These are phyloP conservation scores for Takashimella tepidaria DNA, from an alignment of 1,284 basidiomycete genomes.

Conservation along the genomic window DNA sequence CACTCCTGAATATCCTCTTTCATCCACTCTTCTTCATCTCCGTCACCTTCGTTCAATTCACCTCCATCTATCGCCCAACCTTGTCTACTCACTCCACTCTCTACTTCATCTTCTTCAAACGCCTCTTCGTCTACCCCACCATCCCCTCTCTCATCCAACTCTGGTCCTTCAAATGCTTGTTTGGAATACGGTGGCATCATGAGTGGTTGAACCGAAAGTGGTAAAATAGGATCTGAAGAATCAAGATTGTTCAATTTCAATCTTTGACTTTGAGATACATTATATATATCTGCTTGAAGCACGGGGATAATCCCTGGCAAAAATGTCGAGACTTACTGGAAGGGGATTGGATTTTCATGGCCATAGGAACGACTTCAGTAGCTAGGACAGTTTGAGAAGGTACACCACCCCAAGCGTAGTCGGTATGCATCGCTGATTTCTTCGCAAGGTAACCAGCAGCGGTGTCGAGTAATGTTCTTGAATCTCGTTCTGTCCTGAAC, in stretches of 20 bases:
- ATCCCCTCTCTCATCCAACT: slow-evolving; percentile 12
- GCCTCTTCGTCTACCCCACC: slow-evolving; percentile 29
- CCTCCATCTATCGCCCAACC: slow-evolving; percentile 23
- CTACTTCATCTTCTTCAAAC: slow-evolving; percentile 25
- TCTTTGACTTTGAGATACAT: no score
- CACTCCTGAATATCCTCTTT: slow-evolving; percentile 39
- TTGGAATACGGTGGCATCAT: slow-evolving; percentile 20
- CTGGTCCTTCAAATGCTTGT: background rate
- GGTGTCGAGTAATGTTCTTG: slow-evolving; percentile 38
- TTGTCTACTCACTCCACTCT: slow-evolving; percentile 16
- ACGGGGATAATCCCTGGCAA: background rate
- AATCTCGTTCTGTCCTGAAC: slow-evolving; percentile 38
- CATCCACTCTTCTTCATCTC: slow-evolving; percentile 26
- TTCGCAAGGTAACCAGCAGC: slow-evolving; percentile 33
- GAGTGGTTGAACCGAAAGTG: slow-evolving; percentile 25
- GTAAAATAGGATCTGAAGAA: slow-evolving; percentile 28
- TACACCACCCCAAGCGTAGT: slow-evolving; percentile 30
- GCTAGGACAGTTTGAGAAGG: slow-evolving; percentile 28
- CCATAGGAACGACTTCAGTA: slow-evolving; percentile 42
- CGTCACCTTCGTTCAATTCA: slow-evolving; percentile 10
- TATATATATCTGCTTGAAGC: no score
- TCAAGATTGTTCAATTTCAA: no score
- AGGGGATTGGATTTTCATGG: slow-evolving; percentile 39
- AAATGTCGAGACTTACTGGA: background rate
- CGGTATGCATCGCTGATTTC: slow-evolving; percentile 14